Evolutionary conservation across 1,139 yeast genomes (phyloP).

Genomic region (Candida frijolesensis): DNA sequence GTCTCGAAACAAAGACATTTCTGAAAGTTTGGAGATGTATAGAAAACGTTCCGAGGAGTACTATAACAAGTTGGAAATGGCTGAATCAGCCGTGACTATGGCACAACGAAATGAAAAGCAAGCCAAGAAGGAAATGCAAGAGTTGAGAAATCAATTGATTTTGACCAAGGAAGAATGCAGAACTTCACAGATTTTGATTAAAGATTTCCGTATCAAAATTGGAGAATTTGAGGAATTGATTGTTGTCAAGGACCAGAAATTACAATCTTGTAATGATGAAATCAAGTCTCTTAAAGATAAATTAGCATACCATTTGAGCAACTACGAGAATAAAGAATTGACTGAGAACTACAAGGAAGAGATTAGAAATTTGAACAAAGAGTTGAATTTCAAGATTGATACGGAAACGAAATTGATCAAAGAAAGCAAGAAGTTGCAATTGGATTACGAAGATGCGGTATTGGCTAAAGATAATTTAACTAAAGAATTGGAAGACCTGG

Average conservation of each 20-base stretch:
- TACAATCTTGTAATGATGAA: slow-evolving; percentile 52
- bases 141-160: slow-evolving; percentile 53
- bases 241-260: slow-evolving; percentile 59
- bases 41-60: slow-evolving; percentile 77
- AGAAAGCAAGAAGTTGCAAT: slow-evolving; percentile 60
- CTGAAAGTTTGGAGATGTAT: slow-evolving; percentile 59
- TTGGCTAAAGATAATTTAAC: slow-evolving; percentile 52
- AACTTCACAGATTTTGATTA: slow-evolving; percentile 58
- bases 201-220: slow-evolving; percentile 56
- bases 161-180: slow-evolving; percentile 62
- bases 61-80: slow-evolving; percentile 70
- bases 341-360: slow-evolving; percentile 56
- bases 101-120: slow-evolving; percentile 64
- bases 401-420: slow-evolving; percentile 67
- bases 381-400: slow-evolving; percentile 57
- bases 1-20: slow-evolving; percentile 54
- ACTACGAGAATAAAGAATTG: slow-evolving; percentile 45
- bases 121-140: slow-evolving; percentile 57
- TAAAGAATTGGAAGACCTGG: slow-evolving; percentile 51
- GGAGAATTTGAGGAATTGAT: slow-evolving; percentile 59
- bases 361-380: slow-evolving; percentile 58
- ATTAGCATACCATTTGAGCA: slow-evolving; percentile 52
- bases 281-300: slow-evolving; percentile 50
- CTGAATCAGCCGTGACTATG: slow-evolving; percentile 71
- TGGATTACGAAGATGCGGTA: slow-evolving; percentile 60